Conservation (phyloP, 83 land plant genomes). For the Larix sibirica region DNA sequence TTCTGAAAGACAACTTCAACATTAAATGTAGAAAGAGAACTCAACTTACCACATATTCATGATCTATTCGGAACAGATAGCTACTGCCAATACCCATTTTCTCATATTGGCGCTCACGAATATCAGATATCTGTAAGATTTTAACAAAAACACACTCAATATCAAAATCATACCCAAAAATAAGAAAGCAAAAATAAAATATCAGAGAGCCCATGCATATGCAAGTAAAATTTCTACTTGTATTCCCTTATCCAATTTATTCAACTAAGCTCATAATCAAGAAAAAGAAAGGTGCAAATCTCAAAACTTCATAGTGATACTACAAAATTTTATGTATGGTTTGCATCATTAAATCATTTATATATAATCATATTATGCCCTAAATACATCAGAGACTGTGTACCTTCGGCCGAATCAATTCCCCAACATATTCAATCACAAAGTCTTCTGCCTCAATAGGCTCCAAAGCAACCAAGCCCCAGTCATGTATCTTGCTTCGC, state of each 20-base stretch:
- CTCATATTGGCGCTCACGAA: slow-evolving; percentile 87
- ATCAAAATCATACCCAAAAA: neutral
- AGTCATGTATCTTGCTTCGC: slow-evolving; percentile 96
- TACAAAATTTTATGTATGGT: too few relatives aligned
- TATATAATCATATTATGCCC: neutral
- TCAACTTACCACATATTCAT: slow-evolving; percentile 82
- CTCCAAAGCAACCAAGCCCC: slow-evolving; percentile 97
- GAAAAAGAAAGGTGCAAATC: too few relatives aligned
- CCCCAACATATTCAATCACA: slow-evolving; percentile 99
- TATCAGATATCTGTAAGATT: slow-evolving; percentile 76
- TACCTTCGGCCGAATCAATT: slow-evolving; percentile 86
- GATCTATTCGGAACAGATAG: slow-evolving; percentile 94
- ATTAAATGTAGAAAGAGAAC: slow-evolving; percentile 8
- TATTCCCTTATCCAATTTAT: neutral
- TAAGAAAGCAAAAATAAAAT: neutral
- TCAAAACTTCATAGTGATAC: too few relatives aligned
- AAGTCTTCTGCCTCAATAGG: slow-evolving; percentile 98
- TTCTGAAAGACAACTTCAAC: neutral
- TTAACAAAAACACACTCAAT: neutral
- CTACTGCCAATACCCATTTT: slow-evolving; percentile 98
- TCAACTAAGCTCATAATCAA: neutral
- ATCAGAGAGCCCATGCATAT: too few relatives aligned
- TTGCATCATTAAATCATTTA: too few relatives aligned
- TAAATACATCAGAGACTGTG: neutral
- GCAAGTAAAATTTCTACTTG: neutral